Evolutionary conservation across 169 alveolate genomes (phyloP).

Genomic region (Plasmodium ovale): DNA sequence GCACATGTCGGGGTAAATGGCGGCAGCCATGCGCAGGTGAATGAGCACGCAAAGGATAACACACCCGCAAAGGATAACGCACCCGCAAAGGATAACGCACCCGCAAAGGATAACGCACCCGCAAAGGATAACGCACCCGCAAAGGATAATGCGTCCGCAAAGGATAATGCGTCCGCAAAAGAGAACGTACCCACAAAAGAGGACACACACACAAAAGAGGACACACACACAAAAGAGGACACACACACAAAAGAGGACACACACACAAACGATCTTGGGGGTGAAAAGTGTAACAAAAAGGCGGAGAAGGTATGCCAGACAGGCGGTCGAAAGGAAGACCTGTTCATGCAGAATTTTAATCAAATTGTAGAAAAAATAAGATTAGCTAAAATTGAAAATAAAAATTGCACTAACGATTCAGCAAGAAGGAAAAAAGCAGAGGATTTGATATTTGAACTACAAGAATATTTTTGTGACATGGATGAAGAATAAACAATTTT

Average conservation of each 20-base stretch:
- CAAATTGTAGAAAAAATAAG: conserved; percentile 59
- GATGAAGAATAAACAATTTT: conserved; percentile 63
- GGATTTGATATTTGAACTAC: conserved; percentile 37
- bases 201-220: background rate
- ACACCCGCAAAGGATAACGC: background rate
- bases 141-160: background rate
- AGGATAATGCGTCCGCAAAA: background rate
- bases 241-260: background rate
- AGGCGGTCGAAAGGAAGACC: conserved; percentile 3
- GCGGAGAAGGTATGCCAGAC: background rate
- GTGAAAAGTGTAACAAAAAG: background rate
- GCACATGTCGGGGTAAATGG: background rate
- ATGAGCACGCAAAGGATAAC: background rate
- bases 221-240: background rate
- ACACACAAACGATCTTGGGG: background rate
- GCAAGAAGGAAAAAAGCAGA: conserved; percentile 68
- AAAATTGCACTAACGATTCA: conserved; percentile 33
- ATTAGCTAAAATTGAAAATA: conserved; percentile 53
- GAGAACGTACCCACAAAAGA: background rate
- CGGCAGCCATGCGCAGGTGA: background rate
- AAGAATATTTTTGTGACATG: conserved; percentile 56
- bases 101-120: background rate
- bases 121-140: background rate
- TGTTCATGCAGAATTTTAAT: conserved; percentile 66
- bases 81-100: background rate